Percentiles rank a stretch among this genome's conserved stretches.
Conservation (phyloP, 495 filamentous ascomycete genomes). For the Filosporella fistucella region DNA sequence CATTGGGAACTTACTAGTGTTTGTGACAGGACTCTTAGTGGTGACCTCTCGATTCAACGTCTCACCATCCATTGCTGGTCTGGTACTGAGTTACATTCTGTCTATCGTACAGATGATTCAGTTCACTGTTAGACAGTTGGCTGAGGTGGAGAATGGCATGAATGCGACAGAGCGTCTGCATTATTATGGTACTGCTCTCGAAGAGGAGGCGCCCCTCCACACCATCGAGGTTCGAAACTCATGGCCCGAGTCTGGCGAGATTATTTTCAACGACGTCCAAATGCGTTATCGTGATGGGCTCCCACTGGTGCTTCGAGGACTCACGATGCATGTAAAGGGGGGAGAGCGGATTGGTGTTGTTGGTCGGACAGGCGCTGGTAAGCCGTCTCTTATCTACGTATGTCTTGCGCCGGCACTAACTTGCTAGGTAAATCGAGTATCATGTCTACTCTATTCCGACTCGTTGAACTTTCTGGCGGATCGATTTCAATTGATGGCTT, state of each 20-base stretch:
- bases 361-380: slow-evolving; percentile 87
- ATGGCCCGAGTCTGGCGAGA: slow-evolving; percentile 85
- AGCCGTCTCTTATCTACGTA: no score
- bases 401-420: no score
- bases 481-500: slow-evolving; percentile 86
- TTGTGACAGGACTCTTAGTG: slow-evolving; percentile 84
- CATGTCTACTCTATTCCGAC: slow-evolving; percentile 88
- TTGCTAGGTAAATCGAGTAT: slow-evolving; percentile 96
- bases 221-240: slow-evolving; percentile 57
- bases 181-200: slow-evolving; percentile 83
- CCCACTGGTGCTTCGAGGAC: slow-evolving; percentile 76
- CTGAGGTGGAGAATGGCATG: slow-evolving; percentile 97
- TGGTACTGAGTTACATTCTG: slow-evolving; percentile 90
- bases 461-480: slow-evolving; percentile 81
- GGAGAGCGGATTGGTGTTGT: slow-evolving; percentile 94
- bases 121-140: slow-evolving; percentile 89
- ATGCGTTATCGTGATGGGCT: slow-evolving; percentile 87
- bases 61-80: slow-evolving; percentile 73
- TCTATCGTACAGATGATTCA: slow-evolving; percentile 95
- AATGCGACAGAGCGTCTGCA: slow-evolving; percentile 91
- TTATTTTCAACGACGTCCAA: slow-evolving; percentile 76
- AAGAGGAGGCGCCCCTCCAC: slow-evolving; percentile 82
- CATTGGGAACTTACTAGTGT: slow-evolving; percentile 77
- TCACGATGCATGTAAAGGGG: slow-evolving; percentile 71
- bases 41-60: slow-evolving; percentile 92